Conservation (phyloP, 164 flowering plant species). For the Stephania cephalantha region DNA sequence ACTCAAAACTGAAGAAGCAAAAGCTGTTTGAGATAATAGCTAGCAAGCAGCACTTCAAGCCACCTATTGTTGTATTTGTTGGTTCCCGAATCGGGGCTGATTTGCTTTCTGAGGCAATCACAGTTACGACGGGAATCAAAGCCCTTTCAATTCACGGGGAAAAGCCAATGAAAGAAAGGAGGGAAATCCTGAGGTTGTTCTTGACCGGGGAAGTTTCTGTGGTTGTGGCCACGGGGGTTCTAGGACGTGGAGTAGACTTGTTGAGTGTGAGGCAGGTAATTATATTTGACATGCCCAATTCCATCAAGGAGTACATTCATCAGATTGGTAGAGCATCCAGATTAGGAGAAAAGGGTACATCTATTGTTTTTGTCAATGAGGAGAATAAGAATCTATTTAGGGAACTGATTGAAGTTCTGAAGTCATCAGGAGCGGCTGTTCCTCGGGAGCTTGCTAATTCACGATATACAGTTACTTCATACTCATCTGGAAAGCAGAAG, state of each 20-base stretch:
- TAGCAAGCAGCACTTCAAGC: conserved; percentile 78
- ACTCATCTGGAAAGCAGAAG: conserved; percentile 26
- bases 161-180: conserved; percentile 86
- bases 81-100: conserved; percentile 85
- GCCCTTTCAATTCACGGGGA: conserved; percentile 83
- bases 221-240: conserved; percentile 77
- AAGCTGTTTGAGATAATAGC: conserved; percentile 78
- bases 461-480: conserved; percentile 29
- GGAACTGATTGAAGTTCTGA: conserved; percentile 54
- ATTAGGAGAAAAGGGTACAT: conserved; percentile 71
- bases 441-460: conserved; percentile 82
- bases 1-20: conserved; percentile 76
- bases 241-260: conserved; percentile 87
- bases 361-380: conserved; percentile 71
- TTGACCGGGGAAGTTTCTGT: conserved; percentile 69
- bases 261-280: conserved; percentile 76
- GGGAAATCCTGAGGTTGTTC: conserved; percentile 61
- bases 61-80: conserved; percentile 86
- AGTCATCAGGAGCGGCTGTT: conserved; percentile 59
- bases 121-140: conserved; percentile 51
- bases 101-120: conserved; percentile 75
- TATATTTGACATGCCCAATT: conserved; percentile 88
- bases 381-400: conserved; percentile 61
- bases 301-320: conserved; percentile 84
- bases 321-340: conserved; percentile 90